Evolutionary conservation across 2,329 filamentous ascomycete genomes (phyloP).

Genomic region (Fusarium udum): DNA sequence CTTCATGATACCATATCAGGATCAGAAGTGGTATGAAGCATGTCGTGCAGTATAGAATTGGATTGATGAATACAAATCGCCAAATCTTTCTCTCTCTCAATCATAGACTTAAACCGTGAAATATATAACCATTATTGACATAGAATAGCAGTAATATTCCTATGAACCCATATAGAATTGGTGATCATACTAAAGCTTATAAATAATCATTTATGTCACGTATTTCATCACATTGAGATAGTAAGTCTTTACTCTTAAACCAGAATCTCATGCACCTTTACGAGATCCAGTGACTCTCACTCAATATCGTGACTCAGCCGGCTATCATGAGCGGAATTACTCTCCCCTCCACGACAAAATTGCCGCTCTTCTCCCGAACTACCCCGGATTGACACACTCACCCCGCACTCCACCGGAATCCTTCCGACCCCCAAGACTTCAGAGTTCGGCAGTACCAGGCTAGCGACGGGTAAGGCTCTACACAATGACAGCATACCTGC

Average conservation of each 20-base stretch:
- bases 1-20: not conserved
- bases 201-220: no score
- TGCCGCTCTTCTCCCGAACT: not conserved
- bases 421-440: not conserved
- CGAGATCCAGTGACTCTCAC: not conserved
- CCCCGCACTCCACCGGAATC: slow-evolving; percentile 28
- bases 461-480: slow-evolving; percentile 17
- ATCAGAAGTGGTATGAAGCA: not conserved
- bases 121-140: rapidly evolving
- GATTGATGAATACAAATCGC: no score
- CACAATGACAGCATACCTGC: not conserved
- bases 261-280: no score
- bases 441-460: slow-evolving; percentile 28
- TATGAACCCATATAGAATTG: no score
- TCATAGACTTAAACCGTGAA: not conserved
- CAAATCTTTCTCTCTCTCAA: not conserved
- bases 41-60: no score
- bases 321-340: not conserved
- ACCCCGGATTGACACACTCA: not conserved
- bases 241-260: no score
- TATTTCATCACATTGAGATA: no score
- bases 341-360: not conserved
- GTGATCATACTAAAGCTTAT: no score
- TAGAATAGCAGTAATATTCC: no score
- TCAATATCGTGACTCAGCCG: not conserved